These are phyloP conservation scores for Clavariopsis aquatica DNA, from an alignment of 495 filamentous ascomycete genomes.

Conservation along the genomic window DNA sequence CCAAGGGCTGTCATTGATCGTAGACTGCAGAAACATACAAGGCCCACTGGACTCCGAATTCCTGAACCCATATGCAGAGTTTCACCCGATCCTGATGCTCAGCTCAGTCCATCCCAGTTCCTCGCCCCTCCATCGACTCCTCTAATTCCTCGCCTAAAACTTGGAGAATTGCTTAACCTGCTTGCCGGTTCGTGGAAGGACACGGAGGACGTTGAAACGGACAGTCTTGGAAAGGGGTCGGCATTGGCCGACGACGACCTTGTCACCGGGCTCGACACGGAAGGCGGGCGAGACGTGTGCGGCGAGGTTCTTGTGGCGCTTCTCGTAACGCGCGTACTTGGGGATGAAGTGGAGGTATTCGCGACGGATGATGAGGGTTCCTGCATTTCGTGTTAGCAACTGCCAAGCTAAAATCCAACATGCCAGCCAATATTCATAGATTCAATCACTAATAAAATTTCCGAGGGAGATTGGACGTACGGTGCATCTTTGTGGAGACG, in stretches of 20 bases:
- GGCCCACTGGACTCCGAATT: constrained; percentile 34
- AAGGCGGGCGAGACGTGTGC: constrained; percentile 99
- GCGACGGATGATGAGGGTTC: constrained; percentile 94
- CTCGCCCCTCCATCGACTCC: neutral
- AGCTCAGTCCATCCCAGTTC: constrained; percentile 4
- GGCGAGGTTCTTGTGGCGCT: constrained; percentile 98
- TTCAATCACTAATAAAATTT: neutral
- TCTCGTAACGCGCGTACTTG: constrained; percentile 99
- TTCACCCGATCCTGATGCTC: constrained; percentile 13
- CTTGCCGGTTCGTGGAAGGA: constrained; percentile 95
- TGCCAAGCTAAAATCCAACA: neutral
- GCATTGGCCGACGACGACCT: constrained; percentile 99
- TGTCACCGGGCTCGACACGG: constrained; percentile 99
- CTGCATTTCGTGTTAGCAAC: constrained; percentile 13
- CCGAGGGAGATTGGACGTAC: constrained; percentile 46
- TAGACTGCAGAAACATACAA: constrained; percentile 32
- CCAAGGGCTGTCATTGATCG: constrained; percentile 33
- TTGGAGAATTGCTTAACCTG: constrained; percentile 95
- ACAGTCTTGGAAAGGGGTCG: constrained; percentile 97
- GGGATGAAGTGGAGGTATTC: constrained; percentile 99
- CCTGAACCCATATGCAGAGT: constrained; percentile 36
- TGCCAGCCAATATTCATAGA: neutral
- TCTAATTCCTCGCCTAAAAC: constrained; percentile 64
- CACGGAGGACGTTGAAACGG: constrained; percentile 98
- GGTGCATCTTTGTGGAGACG: constrained; percentile 99